phyloP scores from a whole-genome alignment of 2,329 filamentous ascomycete genomes.

The Plectosphaerella sp. region DNA sequence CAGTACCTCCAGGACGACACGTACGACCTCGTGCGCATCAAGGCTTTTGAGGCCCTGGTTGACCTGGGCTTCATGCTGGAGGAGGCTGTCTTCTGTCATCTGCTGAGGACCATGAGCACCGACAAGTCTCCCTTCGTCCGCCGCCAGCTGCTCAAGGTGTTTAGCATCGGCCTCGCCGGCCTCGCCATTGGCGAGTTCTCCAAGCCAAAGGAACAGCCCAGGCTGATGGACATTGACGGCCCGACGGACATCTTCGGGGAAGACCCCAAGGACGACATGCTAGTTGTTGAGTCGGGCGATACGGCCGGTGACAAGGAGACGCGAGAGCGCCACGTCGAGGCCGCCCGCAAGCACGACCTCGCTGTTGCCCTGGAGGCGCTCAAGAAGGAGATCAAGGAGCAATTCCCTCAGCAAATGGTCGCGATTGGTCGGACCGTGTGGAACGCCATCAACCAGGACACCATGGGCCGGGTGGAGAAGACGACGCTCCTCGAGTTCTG shows the following conservation, averaged over 20 bases:
- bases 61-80: constrained; percentile 59
- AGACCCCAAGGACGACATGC: constrained; percentile 5
- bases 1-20: constrained; percentile 64
- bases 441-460: constrained; percentile 33
- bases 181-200: constrained; percentile 60
- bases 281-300: constrained; percentile 37
- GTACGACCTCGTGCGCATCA: constrained; percentile 58
- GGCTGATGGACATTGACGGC: constrained; percentile 9
- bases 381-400: constrained; percentile 38
- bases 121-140: constrained; percentile 62
- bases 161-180: constrained; percentile 55
- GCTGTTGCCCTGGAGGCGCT: constrained; percentile 46
- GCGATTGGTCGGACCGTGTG: constrained; percentile 37
- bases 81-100: constrained; percentile 48
- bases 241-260: constrained; percentile 22
- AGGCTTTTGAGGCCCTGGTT: constrained; percentile 59
- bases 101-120: constrained; percentile 55
- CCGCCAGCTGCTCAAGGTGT: constrained; percentile 52
- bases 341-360: constrained; percentile 60
- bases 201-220: constrained; percentile 26
- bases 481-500: constrained; percentile 38
- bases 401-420: constrained; percentile 29
- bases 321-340: constrained; percentile 58
- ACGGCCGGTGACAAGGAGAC: constrained; percentile 42
- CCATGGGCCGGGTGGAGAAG: constrained; percentile 34